Evolutionary conservation across 164 flowering plant genomes (phyloP).

Genomic region (Stephania cephalantha): DNA sequence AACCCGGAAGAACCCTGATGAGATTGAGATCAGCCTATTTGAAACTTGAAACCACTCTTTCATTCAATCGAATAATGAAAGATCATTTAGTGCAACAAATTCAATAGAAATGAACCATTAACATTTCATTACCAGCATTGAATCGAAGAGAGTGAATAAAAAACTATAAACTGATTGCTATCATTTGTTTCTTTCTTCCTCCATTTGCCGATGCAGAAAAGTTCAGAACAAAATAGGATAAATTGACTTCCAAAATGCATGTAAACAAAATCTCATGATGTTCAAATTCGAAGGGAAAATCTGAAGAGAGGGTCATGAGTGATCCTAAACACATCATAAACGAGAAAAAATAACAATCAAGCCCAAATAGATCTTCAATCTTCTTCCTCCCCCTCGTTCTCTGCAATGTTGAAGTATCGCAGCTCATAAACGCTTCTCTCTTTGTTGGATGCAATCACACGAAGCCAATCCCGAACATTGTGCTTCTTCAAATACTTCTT

Average conservation of each 20-base stretch:
- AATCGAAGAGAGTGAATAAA: neutral
- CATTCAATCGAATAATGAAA: too few relatives aligned
- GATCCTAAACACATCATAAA: neutral
- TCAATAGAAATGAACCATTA: neutral
- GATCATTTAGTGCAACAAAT: neutral
- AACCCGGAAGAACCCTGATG: too few relatives aligned
- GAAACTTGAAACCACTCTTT: too few relatives aligned
- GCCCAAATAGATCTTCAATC: constrained; percentile 3
- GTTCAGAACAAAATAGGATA: neutral
- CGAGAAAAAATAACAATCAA: neutral
- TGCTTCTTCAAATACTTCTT: constrained; percentile 79
- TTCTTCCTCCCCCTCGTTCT: constrained; percentile 74
- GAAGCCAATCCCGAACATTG: constrained; percentile 74
- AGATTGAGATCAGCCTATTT: too few relatives aligned
- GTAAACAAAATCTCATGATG: neutral
- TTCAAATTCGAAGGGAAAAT: neutral
- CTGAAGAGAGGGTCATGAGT: neutral
- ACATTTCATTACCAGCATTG: neutral
- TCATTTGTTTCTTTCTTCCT: neutral
- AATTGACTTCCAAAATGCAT: neutral
- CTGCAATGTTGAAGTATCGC: constrained; percentile 77
- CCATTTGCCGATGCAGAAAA: neutral
- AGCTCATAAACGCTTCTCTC: constrained; percentile 60
- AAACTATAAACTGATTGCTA: neutral
- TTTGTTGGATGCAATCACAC: constrained; percentile 72